These are phyloP conservation scores for Suillus clintonianus DNA, from an alignment of 768 basidiomycete species.

Conservation along the genomic window DNA sequence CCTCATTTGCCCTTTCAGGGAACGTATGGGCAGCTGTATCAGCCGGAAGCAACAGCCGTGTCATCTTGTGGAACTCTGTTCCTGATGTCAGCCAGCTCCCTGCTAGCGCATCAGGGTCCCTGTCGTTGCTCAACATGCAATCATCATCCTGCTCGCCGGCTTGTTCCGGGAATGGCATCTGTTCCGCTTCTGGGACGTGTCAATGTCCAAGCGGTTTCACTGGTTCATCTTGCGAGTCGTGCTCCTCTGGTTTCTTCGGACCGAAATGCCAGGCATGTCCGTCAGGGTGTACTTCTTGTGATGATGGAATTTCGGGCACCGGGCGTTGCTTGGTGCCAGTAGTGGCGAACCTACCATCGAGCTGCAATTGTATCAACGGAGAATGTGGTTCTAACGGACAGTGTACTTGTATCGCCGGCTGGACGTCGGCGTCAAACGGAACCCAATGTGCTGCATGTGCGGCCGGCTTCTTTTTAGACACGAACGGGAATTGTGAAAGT, in stretches of 20 bases:
- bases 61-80: slow-evolving; percentile 79
- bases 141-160: slow-evolving; percentile 74
- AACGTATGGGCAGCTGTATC: slow-evolving; percentile 70
- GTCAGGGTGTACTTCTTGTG: slow-evolving; percentile 65
- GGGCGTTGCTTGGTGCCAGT: slow-evolving; percentile 65
- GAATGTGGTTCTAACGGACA: slow-evolving; percentile 67
- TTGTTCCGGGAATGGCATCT: slow-evolving; percentile 74
- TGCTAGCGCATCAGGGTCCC: slow-evolving; percentile 42
- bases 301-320: slow-evolving; percentile 77
- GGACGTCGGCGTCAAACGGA: slow-evolving; percentile 69
- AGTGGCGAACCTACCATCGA: slow-evolving; percentile 54
- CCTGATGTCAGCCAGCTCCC: slow-evolving; percentile 76
- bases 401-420: slow-evolving; percentile 78
- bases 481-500: slow-evolving; percentile 76
- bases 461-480: slow-evolving; percentile 71
- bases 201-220: slow-evolving; percentile 73
- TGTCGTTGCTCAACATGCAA: slow-evolving; percentile 71
- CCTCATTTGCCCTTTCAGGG: slow-evolving; percentile 67
- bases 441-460: slow-evolving; percentile 78
- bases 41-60: slow-evolving; percentile 53
- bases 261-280: slow-evolving; percentile 71
- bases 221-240: slow-evolving; percentile 79
- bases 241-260: slow-evolving; percentile 75
- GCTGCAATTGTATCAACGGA: slow-evolving; percentile 85
- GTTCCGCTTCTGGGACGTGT: slow-evolving; percentile 71